Evolutionary conservation across 352 stramenopile species (phyloP).

Genomic region (Globisporangium emineosum): DNA sequence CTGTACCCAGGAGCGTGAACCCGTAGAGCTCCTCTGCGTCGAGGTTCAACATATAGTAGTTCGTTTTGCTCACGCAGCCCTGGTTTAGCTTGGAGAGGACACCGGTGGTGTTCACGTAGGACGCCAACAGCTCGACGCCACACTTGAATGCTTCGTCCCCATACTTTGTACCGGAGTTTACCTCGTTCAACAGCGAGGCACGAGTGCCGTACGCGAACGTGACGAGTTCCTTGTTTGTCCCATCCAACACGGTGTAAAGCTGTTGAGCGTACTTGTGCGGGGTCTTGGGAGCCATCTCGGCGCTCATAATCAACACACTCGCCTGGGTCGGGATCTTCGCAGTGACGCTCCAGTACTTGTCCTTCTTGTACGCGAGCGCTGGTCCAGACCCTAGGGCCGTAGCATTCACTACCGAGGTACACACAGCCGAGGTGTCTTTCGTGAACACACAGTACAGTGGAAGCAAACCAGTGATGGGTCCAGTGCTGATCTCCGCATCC

Average conservation of each 20-base stretch:
- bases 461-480: slow-evolving; percentile 21
- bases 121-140: not conserved
- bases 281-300: slow-evolving; percentile 49
- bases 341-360: slow-evolving; percentile 50
- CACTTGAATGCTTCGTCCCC: not conserved
- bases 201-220: slow-evolving; percentile 42
- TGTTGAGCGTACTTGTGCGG: slow-evolving; percentile 47
- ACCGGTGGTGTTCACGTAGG: not conserved
- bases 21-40: not conserved
- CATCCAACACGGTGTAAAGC: slow-evolving; percentile 28
- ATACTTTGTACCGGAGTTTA: slow-evolving; percentile 13
- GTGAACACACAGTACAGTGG: slow-evolving; percentile 53
- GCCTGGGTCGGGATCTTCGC: slow-evolving; percentile 32
- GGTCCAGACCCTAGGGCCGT: slow-evolving; percentile 12
- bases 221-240: slow-evolving; percentile 38
- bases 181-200: slow-evolving; percentile 32
- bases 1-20: not conserved
- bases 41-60: not conserved
- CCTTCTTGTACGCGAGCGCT: slow-evolving; percentile 41
- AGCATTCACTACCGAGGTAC: slow-evolving; percentile 3
- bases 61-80: not conserved
- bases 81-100: not conserved
- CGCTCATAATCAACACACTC: slow-evolving; percentile 46
- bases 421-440: slow-evolving; percentile 36
- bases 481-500: slow-evolving; percentile 21